A percentile compares a stretch with the other conserved stretches of the same genome.
Evolutionary conservation across 2,329 filamentous ascomycete species (phyloP).

Genomic region (Neofusicoccum parvum): DNA sequence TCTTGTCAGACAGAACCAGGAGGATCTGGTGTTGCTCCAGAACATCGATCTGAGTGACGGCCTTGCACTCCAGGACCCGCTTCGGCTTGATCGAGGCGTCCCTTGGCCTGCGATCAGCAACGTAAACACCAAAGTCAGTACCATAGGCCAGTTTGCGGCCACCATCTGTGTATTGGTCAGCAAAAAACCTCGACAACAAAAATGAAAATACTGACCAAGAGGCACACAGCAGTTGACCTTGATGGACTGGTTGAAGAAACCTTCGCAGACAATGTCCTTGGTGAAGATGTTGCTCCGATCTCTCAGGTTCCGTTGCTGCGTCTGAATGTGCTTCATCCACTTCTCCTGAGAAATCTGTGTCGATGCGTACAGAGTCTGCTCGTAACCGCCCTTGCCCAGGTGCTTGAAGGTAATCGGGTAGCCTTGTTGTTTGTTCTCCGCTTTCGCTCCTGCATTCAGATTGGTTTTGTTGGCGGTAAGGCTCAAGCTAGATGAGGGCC

Average conservation of each 20-base stretch:
- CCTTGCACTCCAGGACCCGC: slow-evolving; percentile 80
- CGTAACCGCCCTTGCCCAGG: slow-evolving; percentile 93
- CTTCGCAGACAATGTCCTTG: slow-evolving; percentile 71
- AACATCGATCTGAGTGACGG: slow-evolving; percentile 93
- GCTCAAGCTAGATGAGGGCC: slow-evolving; percentile 84
- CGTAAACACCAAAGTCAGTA: slow-evolving; percentile 90
- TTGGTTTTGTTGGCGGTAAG: slow-evolving; percentile 54
- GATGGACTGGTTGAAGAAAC: slow-evolving; percentile 88
- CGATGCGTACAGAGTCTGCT: slow-evolving; percentile 83
- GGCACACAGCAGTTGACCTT: slow-evolving; percentile 94
- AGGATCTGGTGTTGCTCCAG: slow-evolving; percentile 93
- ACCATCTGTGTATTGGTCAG: slow-evolving; percentile 63
- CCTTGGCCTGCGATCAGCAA: slow-evolving; percentile 87
- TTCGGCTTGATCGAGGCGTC: slow-evolving; percentile 73
- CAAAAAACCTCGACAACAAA: neutral
- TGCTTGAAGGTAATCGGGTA: slow-evolving; percentile 96
- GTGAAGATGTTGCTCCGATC: slow-evolving; percentile 73
- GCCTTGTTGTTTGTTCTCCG: slow-evolving; percentile 66
- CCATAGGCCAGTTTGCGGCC: slow-evolving; percentile 93
- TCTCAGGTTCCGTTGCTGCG: slow-evolving; percentile 82
- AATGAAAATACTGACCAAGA: slow-evolving; percentile 64
- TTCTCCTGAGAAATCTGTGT: slow-evolving; percentile 88
- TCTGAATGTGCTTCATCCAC: slow-evolving; percentile 94
- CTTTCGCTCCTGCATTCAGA: slow-evolving; percentile 35
- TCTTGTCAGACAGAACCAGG: slow-evolving; percentile 90